A percentile compares a stretch with the other conserved stretches of the same genome.
Conservation (phyloP, 169 alveolate genomes). For the Amoebophrya sp. region DNA sequence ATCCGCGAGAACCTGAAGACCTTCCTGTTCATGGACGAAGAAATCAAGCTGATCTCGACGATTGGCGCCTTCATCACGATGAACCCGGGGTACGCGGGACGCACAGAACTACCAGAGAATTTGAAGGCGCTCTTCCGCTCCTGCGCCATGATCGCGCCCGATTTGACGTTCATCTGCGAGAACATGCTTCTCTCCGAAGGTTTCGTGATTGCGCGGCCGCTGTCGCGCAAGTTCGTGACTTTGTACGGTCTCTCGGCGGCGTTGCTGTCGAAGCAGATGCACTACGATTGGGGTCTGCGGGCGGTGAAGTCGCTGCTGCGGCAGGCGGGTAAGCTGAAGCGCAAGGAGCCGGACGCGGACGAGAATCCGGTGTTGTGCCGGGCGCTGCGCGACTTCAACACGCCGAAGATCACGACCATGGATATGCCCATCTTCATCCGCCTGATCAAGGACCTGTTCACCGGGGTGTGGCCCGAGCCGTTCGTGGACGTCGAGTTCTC, state of each 20-base stretch:
- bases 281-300: constrained; percentile 90
- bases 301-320: constrained; percentile 85
- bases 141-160: constrained; percentile 94
- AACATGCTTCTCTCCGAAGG: constrained; percentile 96
- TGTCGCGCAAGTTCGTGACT: constrained; percentile 82
- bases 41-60: constrained; percentile 49
- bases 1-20: constrained; percentile 24
- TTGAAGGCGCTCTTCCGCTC: constrained; percentile 85
- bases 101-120: constrained; percentile 91
- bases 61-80: constrained; percentile 73
- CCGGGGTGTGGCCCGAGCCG: constrained; percentile 70
- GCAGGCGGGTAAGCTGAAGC: constrained; percentile 84
- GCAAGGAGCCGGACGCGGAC: constrained; percentile 77
- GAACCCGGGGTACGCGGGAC: constrained; percentile 96
- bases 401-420: constrained; percentile 75
- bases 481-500: constrained; percentile 62
- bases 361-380: constrained; percentile 83
- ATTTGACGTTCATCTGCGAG: constrained; percentile 80
- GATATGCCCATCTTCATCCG: constrained; percentile 87
- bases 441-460: constrained; percentile 83
- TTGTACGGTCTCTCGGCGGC: constrained; percentile 69
- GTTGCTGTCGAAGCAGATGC: constrained; percentile 73
- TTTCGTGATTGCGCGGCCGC: constrained; percentile 72
- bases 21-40: constrained; percentile 55
- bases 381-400: constrained; percentile 90